Conservation (phyloP, 1,284 basidiomycete species). For the Pseudozyma sp. region DNA sequence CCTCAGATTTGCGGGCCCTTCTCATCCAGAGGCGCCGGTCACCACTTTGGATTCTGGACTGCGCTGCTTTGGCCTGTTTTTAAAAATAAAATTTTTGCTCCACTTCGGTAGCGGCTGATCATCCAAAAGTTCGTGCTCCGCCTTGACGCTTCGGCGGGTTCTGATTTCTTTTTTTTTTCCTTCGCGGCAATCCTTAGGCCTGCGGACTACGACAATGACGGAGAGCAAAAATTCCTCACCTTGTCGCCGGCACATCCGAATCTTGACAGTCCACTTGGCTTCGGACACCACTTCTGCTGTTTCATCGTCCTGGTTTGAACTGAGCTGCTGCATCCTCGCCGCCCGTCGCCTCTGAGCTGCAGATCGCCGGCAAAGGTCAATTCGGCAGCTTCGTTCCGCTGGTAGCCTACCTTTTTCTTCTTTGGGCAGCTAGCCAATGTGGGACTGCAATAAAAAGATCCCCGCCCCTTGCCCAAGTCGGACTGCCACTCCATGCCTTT, state of each 20-base stretch:
- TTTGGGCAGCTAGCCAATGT: not conserved
- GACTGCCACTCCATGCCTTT: not conserved
- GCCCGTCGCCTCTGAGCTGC: not conserved
- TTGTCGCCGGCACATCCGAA: constrained; percentile 22
- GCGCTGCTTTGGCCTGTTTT: not conserved
- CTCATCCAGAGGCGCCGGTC: too few relatives aligned
- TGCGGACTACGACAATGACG: not conserved
- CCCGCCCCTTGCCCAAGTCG: not conserved
- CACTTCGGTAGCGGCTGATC: not conserved
- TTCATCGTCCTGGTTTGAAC: not conserved
- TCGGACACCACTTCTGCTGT: not conserved
- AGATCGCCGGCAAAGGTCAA: too few relatives aligned
- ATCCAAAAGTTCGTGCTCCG: too few relatives aligned
- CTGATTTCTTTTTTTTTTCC: not conserved
- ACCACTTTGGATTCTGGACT: not conserved
- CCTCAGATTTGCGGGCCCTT: too few relatives aligned
- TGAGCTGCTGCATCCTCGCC: not conserved
- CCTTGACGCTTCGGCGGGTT: not conserved
- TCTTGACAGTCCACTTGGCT: not conserved
- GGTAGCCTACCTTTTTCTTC: too few relatives aligned
- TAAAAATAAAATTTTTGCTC: not conserved
- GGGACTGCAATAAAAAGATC: not conserved
- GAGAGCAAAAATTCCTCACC: not conserved
- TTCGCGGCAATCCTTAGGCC: not conserved
- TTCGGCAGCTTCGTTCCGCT: too few relatives aligned